Evolutionary conservation across 768 basidiomycete species (phyloP).

Genomic region (Lentinula lateritia): DNA sequence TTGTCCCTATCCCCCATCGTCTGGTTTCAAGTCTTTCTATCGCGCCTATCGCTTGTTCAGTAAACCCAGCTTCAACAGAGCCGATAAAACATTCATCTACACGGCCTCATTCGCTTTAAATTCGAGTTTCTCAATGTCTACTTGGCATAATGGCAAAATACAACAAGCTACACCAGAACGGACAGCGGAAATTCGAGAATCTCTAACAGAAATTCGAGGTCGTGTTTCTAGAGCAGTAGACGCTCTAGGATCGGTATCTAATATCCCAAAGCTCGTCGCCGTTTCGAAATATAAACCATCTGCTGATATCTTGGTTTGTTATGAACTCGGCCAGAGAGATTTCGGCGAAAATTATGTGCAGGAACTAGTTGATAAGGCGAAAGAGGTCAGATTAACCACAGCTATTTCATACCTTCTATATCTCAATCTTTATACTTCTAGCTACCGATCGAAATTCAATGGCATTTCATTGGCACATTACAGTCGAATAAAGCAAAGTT

Average conservation of each 20-base stretch:
- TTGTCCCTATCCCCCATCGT: no score
- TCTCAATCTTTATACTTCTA: constrained; percentile 22
- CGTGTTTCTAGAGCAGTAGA: constrained; percentile 36
- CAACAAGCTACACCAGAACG: constrained; percentile 32
- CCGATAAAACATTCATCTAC: not conserved
- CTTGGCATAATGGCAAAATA: not conserved
- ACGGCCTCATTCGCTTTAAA: not conserved
- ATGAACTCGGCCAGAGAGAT: constrained; percentile 75
- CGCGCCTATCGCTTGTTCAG: no score
- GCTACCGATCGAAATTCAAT: constrained; percentile 86
- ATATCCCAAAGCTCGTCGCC: constrained; percentile 55
- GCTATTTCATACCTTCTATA: not conserved
- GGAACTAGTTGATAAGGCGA: constrained; percentile 85
- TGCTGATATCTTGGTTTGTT: constrained; percentile 80
- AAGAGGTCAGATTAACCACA: constrained; percentile 38
- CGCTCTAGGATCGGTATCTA: constrained; percentile 16
- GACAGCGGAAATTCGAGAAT: constrained; percentile 44
- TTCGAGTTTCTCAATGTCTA: not conserved
- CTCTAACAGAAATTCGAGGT: constrained; percentile 45
- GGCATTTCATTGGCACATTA: constrained; percentile 95
- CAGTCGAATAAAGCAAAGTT: constrained; percentile 92
- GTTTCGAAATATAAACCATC: constrained; percentile 93
- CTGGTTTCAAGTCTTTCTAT: no score
- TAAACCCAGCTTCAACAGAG: not conserved
- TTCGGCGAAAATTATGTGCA: constrained; percentile 99